Evolutionary conservation across 352 stramenopile species (phyloP), one percentile per base, ranked within the genome.

Genomic region (Blastocystis hominis): DNA sequence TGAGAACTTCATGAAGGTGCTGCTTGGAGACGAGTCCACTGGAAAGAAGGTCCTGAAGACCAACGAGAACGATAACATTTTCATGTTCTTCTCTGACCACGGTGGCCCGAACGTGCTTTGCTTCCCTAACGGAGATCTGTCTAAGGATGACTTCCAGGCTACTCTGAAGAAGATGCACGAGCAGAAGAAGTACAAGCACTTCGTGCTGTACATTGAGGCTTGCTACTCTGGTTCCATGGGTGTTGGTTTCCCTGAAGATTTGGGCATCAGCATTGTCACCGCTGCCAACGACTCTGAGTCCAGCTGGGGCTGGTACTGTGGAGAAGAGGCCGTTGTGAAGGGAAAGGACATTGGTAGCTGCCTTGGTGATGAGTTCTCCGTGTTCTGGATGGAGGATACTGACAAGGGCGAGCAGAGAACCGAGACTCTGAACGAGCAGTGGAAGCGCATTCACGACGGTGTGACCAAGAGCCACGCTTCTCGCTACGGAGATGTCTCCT

Each of bases 141-240:
- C 91, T n/a, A 91, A 93, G 36, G 89, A 91, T 34, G 90, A 91
- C 15, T 90, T 96, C 17, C 91, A 92, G 20, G 54, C 89, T 17
- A 91, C 93, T 24, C 91, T 97, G 40, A 81, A 91, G 66, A 90
- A 86, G 2, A 97, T 97, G 94, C 89, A 94, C 88, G 70, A 90
- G 9, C 91, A 92, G 76, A 92, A 94, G 77, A 93, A 92, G 90
- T 96, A 94, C 92, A 95, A 95, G 78, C 92, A 96, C 76, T 90
- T 96, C 24, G 92, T 95, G 40, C 94, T 95, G 40, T 96, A 95
- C 90, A 91, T 96, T 86, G 93, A 97, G 92, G 93, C 94, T 2
- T 97, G 94, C 77, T 93, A 96, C 81, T 95, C 92, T 0, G 94
- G 94, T 2, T 95, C 92, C 40, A 96, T 97, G 93, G 96, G 96